Evolutionary conservation across 2,329 filamentous ascomycete genomes (phyloP).

Genomic region (Aspergillus texensis): DNA sequence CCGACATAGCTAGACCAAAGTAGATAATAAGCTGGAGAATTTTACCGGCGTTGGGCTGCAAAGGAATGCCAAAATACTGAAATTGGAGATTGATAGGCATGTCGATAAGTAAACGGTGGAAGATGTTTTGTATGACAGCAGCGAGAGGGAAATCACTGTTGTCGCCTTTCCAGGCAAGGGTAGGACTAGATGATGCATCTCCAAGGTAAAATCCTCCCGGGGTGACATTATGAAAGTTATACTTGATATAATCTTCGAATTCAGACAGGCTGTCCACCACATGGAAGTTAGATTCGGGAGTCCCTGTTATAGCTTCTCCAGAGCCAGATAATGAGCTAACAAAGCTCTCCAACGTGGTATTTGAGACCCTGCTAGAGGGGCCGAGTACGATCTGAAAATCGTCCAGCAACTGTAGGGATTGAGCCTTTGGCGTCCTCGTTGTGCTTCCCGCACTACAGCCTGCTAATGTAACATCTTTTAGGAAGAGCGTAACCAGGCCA

Average conservation of each 20-base stretch:
- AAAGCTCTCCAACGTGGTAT: conserved; percentile 24
- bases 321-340: conserved; percentile 27
- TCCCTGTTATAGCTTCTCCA: conserved; percentile 24
- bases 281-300: conserved; percentile 46
- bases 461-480: conserved; percentile 59
- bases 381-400: conserved; percentile 41
- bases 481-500: conserved; percentile 75
- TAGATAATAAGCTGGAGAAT: conserved; percentile 80
- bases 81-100: conserved; percentile 72
- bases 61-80: conserved; percentile 75
- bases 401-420: conserved; percentile 32
- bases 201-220: conserved; percentile 82
- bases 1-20: conserved; percentile 74
- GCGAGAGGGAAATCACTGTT: conserved; percentile 61
- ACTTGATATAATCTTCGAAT: conserved; percentile 67
- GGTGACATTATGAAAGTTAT: conserved; percentile 67
- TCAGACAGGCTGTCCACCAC: conserved; percentile 66
- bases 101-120: conserved; percentile 68
- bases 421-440: conserved; percentile 25
- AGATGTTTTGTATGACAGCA: conserved; percentile 60
- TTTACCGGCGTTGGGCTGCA: conserved; percentile 68
- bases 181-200: conserved; percentile 60
- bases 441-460: conserved; percentile 52
- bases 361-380: conserved; percentile 34
- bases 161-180: conserved; percentile 68